Conservation (phyloP, 2,329 filamentous ascomycete species). For the Botrytis squamosa region DNA sequence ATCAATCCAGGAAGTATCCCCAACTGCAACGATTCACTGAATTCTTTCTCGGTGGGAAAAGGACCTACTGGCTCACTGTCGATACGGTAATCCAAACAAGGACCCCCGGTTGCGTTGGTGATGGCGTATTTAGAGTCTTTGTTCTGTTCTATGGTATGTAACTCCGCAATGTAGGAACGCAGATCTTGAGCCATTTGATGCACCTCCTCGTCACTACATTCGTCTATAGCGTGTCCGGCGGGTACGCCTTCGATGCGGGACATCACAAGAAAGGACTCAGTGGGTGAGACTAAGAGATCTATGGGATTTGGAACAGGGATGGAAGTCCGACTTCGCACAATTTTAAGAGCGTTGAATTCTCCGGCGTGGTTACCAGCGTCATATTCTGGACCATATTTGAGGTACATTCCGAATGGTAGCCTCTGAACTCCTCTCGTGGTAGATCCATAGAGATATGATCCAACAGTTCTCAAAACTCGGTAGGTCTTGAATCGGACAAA, state of each 20-base stretch:
- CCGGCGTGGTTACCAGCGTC: not conserved
- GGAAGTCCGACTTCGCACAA: not conserved
- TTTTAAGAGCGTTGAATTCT: not conserved
- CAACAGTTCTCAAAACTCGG: not conserved
- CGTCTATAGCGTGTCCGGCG: not conserved
- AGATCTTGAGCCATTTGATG: not conserved
- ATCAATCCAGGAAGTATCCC: not conserved
- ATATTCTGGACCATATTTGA: not conserved
- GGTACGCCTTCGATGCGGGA: not conserved
- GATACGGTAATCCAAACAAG: not conserved
- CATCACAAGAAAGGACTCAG: not conserved
- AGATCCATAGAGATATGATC: not conserved
- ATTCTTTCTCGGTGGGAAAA: not conserved
- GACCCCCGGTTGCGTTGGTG: not conserved
- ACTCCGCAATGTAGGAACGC: not conserved
- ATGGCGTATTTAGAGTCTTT: not conserved
- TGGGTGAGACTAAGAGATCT: not conserved
- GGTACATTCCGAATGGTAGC: not conserved
- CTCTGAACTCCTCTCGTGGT: not conserved
- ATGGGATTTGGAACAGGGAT: not conserved
- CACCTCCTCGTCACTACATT: not conserved
- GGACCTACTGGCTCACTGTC: not conserved
- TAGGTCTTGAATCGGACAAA: not conserved
- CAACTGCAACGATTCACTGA: not conserved
- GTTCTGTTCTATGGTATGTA: not conserved